Conservation (phyloP, 805 yeast species). For the Kazachstania africana region DNA sequence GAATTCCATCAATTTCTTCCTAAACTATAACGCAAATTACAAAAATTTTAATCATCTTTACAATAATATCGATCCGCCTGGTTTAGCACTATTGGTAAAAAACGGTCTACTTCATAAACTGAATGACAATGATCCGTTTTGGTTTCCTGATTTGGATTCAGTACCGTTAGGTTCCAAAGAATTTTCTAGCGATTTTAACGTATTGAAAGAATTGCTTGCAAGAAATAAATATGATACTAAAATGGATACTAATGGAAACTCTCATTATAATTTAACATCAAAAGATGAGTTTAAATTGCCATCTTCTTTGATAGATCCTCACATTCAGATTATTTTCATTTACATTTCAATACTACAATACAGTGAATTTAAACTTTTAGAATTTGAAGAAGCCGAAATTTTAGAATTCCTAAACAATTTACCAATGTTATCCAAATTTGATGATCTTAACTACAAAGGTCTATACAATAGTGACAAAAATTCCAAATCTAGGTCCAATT, state of each 20-base stretch:
- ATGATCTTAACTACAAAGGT: constrained; percentile 21
- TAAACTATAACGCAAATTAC: constrained; percentile 24
- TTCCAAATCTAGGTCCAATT: constrained; percentile 1
- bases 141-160: constrained; percentile 27
- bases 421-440: constrained; percentile 25
- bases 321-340: constrained; percentile 62
- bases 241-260: not conserved
- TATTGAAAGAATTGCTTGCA: constrained; percentile 19
- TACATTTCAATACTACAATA: constrained; percentile 72
- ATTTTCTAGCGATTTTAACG: constrained; percentile 18
- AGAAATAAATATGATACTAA: constrained; percentile 16
- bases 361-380: constrained; percentile 65
- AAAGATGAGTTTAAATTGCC: constrained; percentile 6
- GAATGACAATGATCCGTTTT: constrained; percentile 23
- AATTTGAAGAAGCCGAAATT: constrained; percentile 83
- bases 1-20: constrained; percentile 23
- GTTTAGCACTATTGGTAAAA: constrained; percentile 3
- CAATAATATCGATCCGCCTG: constrained; percentile 1
- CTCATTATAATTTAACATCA: not conserved
- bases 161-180: constrained; percentile 17
- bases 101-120: constrained; percentile 11
- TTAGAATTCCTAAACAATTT: constrained; percentile 57
- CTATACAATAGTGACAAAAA: constrained; percentile 6
- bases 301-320: constrained; percentile 51
- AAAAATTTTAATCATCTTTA: constrained; percentile 21